phyloP scores from a whole-genome alignment of 23 red algal genomes.

The Gracilaria domingensis region DNA sequence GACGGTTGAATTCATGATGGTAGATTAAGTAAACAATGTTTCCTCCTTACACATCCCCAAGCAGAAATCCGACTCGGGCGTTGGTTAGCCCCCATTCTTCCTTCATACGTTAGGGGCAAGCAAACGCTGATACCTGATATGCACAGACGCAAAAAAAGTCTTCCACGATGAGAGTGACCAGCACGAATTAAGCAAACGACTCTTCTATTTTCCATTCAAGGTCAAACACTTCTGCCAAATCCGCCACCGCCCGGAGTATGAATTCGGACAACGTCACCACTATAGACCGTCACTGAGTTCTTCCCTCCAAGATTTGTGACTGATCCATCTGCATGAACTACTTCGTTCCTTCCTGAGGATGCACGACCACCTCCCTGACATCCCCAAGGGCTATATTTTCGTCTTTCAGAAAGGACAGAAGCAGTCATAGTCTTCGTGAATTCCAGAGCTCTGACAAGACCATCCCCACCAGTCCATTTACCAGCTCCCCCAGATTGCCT shows the following conservation, averaged over 20 bases:
- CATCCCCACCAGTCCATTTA: conserved; percentile 77
- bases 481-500: conserved; percentile 75
- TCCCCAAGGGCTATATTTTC: conserved; percentile 85
- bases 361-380: conserved; percentile 80
- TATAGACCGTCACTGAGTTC: conserved; percentile 52
- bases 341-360: conserved; percentile 65
- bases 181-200: too few relatives aligned
- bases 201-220: not conserved
- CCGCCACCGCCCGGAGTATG: conserved; percentile 95
- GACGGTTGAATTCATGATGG: too few relatives aligned
- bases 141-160: too few relatives aligned
- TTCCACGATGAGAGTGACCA: too few relatives aligned
- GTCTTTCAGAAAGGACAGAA: conserved; percentile 86
- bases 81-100: too few relatives aligned
- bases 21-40: too few relatives aligned
- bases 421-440: conserved; percentile 83
- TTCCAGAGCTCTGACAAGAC: conserved; percentile 86
- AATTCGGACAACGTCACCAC: conserved; percentile 85
- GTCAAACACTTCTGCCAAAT: conserved; percentile 48
- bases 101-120: too few relatives aligned
- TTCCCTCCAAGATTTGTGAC: conserved; percentile 76
- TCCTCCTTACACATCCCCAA: too few relatives aligned
- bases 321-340: conserved; percentile 32
- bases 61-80: too few relatives aligned
- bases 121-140: too few relatives aligned